Evolutionary conservation across 2,329 filamentous ascomycete genomes (phyloP).

Genomic region (Penicillium sp.): DNA sequence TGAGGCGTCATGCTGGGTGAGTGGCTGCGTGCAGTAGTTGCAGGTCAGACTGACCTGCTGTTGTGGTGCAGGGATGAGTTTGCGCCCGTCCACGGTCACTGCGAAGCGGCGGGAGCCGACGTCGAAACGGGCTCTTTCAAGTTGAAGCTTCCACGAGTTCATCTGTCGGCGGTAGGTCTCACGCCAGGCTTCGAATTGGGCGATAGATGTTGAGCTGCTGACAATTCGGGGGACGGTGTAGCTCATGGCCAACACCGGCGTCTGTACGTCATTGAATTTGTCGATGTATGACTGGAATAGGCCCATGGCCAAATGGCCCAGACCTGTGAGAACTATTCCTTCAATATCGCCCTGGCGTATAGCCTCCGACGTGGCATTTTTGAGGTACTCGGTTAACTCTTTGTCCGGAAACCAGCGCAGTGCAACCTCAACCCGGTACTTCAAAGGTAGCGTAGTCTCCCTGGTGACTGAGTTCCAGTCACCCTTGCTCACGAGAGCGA

Average conservation of each 20-base stretch:
- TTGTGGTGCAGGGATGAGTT: constrained; percentile 49
- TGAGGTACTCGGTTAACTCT: constrained; percentile 53
- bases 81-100: constrained; percentile 49
- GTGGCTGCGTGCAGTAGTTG: constrained; percentile 58
- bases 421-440: constrained; percentile 61
- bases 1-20: constrained; percentile 48
- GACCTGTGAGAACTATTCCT: constrained; percentile 61
- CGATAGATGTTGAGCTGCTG: constrained; percentile 51
- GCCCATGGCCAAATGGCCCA: constrained; percentile 57
- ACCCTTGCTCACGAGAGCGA: constrained; percentile 59
- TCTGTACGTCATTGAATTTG: constrained; percentile 61
- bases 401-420: constrained; percentile 51
- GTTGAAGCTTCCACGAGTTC: constrained; percentile 61
- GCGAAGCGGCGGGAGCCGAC: constrained; percentile 56
- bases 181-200: constrained; percentile 59
- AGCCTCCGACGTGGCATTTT: constrained; percentile 51
- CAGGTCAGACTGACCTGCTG: constrained; percentile 59
- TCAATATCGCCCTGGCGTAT: constrained; percentile 58
- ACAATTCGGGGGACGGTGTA: constrained; percentile 60
- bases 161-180: constrained; percentile 61
- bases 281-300: constrained; percentile 61
- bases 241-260: constrained; percentile 59
- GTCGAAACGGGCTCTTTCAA: constrained; percentile 59
- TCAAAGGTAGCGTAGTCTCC: constrained; percentile 58
- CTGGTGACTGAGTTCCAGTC: constrained; percentile 60